Evolutionary conservation across 257 asterid genomes (phyloP).

Genomic region (Petunia axillaris): DNA sequence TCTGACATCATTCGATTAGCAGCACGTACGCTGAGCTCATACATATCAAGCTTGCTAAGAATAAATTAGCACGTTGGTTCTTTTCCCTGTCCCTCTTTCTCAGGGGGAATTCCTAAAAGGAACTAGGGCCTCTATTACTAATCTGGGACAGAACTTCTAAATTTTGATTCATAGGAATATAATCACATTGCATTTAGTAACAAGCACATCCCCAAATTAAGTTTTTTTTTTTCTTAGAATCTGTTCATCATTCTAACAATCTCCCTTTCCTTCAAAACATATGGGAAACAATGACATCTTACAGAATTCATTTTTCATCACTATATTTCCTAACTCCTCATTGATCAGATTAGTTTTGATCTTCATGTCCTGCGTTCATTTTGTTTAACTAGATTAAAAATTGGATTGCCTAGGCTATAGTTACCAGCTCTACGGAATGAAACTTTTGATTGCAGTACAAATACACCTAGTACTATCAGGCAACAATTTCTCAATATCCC

Average conservation of each 20-base stretch:
- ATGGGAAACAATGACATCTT: neutral
- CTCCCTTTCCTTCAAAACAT: neutral
- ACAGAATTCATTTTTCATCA: neutral
- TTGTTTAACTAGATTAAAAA: neutral
- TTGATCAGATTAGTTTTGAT: neutral
- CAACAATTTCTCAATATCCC: neutral
- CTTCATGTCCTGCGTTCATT: neutral
- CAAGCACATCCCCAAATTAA: constrained; percentile 1
- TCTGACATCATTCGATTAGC: neutral
- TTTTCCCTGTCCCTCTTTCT: neutral
- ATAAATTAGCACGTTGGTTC: neutral
- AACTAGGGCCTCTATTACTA: neutral
- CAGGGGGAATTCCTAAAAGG: neutral
- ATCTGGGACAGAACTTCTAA: neutral
- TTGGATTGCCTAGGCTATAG: neutral
- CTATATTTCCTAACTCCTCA: constrained; percentile 4
- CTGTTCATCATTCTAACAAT: constrained; percentile 2
- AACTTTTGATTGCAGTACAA: neutral
- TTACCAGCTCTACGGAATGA: neutral
- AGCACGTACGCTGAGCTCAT: neutral
- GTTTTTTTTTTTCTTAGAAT: neutral
- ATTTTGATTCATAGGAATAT: neutral
- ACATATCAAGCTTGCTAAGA: neutral
- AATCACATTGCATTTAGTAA: neutral
- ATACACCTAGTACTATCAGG: neutral